Evolutionary conservation across 2,329 filamentous ascomycete genomes (phyloP), one percentile per base, ranked within the genome.

Genomic region (Aspergillus oerlinghausenensis): DNA sequence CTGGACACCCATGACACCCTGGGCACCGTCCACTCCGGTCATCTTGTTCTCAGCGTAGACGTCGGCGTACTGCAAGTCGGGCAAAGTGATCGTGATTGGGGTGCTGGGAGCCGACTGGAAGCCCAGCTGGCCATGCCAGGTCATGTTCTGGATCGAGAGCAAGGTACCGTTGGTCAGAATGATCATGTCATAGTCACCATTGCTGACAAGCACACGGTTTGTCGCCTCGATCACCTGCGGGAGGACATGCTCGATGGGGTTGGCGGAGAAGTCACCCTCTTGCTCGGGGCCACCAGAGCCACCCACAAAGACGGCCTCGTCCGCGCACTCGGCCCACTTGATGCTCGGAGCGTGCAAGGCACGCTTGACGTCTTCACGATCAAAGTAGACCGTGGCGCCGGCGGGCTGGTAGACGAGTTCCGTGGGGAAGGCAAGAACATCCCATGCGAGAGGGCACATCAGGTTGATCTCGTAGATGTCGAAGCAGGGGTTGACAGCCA

Each of bases 61-160:
- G 3, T 61, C 57, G 3, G 63, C 60, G 52, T 69, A 90, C 67
- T 90, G 86, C 3, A 87, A 84, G 56, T 86, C 81, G 0, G 67
- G 61, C 2, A 73, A 59, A 19, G 63, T 54, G 57, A 73, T 70
- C 38, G 70, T 57, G 54, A 73, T 70, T 0, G 67, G 67, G 3
- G 60, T 67, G 86, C 65, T 89, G 84, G 89, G 89, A 3, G 75
- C 73, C 0, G 72, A 67, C 66, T 87, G 83, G 79, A 94, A 93
- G 0, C 90, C 90, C 49, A 88, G 82, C 54, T 81, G 71, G 11
- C 88, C 89, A 56, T 85, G 84, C 85, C 86, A 93, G 0, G 88
- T 92, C 85, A 93, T 90, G 76, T 92, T 92, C 68, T 94, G 89
- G 61, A 93, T 86, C 2, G 82, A 80, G 7, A 92, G 76, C 1